These are phyloP conservation scores for Ascochyta viciae-villosae DNA, from an alignment of 2,329 filamentous ascomycete species.

Conservation along the genomic window DNA sequence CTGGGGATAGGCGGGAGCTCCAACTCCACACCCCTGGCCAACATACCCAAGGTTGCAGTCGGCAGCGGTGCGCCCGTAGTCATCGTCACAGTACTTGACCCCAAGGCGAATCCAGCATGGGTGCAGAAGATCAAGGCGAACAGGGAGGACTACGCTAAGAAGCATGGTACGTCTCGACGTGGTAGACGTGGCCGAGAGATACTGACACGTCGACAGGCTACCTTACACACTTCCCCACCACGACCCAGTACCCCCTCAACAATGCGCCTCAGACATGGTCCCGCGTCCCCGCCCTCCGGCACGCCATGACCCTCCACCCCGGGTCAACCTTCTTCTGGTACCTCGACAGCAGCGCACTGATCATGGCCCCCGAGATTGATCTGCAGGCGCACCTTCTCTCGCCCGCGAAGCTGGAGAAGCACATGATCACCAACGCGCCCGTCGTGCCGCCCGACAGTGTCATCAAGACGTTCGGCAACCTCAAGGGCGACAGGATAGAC, in stretches of 20 bases:
- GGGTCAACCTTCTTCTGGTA: conserved; percentile 85
- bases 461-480: conserved; percentile 88
- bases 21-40: conserved; percentile 19
- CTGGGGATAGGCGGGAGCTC: conserved; percentile 40
- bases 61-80: conserved; percentile 66
- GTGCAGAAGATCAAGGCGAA: conserved; percentile 80
- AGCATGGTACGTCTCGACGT: conserved; percentile 69
- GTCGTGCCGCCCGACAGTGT: conserved; percentile 96
- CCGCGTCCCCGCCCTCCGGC: conserved; percentile 83
- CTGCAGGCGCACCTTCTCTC: conserved; percentile 76
- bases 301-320: conserved; percentile 83
- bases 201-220: conserved; percentile 69
- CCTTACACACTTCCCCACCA: conserved; percentile 78
- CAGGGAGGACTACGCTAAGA: conserved; percentile 80
- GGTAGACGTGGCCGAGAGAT: too few species aligned
- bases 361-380: conserved; percentile 80
- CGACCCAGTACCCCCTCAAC: conserved; percentile 75
- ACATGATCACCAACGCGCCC: conserved; percentile 85
- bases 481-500: conserved; percentile 79
- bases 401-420: conserved; percentile 69
- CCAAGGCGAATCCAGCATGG: conserved; percentile 70
- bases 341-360: conserved; percentile 82
- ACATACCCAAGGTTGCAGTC: conserved; percentile 44
- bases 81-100: conserved; percentile 84
- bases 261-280: conserved; percentile 69